Evolutionary conservation across 371 early-diverging fungal species (phyloP).

Genomic region (Apophysomyces variabilis): DNA sequence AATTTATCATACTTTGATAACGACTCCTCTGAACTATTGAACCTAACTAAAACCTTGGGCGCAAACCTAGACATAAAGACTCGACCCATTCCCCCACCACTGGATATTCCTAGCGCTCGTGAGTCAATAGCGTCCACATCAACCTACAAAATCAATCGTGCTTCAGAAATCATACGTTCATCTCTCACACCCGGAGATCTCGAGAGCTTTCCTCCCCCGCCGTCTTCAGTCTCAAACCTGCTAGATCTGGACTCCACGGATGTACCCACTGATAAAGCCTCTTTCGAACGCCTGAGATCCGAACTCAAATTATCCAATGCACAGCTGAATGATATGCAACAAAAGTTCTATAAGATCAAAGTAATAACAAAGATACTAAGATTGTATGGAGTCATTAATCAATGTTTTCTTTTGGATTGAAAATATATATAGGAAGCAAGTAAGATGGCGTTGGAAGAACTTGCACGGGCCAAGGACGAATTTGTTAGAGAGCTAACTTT

Average conservation of each 20-base stretch:
- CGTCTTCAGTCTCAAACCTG: background rate
- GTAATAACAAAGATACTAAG: conserved; percentile 6
- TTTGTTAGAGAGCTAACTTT: conserved; percentile 45
- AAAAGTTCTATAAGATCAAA: conserved; percentile 31
- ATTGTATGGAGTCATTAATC: background rate
- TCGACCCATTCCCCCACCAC: background rate
- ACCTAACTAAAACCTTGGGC: conserved; percentile 47
- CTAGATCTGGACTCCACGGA: conserved; percentile 4
- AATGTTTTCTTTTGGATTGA: background rate
- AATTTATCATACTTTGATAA: conserved; percentile 53
- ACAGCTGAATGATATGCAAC: conserved; percentile 22
- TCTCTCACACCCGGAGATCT: conserved; percentile 12
- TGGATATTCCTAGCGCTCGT: conserved; percentile 3
- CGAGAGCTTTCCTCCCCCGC: conserved; percentile 19
- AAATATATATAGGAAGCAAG: conserved; percentile 34
- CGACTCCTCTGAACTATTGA: conserved; percentile 45
- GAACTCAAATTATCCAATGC: conserved; percentile 27
- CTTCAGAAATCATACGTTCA: conserved; percentile 15
- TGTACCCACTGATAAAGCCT: conserved; percentile 12
- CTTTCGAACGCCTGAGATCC: conserved; percentile 18
- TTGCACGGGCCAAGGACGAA: conserved; percentile 48
- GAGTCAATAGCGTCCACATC: background rate
- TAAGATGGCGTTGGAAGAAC: conserved; percentile 47
- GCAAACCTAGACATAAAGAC: conserved; percentile 32
- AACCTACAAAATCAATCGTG: conserved; percentile 11